Conservation (phyloP, 805 yeast species). For the Middelhovenomyces tepae region DNA sequence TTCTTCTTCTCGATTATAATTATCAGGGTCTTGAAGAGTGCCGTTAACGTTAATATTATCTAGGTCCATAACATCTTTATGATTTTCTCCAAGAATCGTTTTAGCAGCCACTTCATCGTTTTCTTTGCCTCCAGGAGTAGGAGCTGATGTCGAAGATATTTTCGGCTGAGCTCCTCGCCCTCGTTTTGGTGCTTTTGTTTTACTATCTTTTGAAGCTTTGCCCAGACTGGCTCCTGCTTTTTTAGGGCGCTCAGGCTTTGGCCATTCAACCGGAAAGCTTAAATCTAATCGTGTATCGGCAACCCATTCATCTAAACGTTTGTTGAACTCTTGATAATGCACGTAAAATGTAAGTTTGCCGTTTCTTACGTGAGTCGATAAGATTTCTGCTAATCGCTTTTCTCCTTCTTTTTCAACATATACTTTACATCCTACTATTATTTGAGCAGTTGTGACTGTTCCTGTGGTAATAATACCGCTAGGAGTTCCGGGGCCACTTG, state of each 20-base stretch:
- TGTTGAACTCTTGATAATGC: conserved; percentile 90
- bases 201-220: conserved; percentile 32
- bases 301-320: conserved; percentile 96
- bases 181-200: conserved; percentile 14
- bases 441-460: too few species aligned
- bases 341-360: conserved; percentile 79
- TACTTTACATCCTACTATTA: conserved; percentile 87
- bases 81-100: conserved; percentile 15
- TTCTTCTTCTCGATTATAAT: conserved; percentile 80
- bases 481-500: too few species aligned
- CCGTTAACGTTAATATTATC: conserved; percentile 85
- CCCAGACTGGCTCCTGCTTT: conserved; percentile 27
- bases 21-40: conserved; percentile 49
- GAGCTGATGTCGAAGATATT: conserved; percentile 15
- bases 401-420: conserved; percentile 76
- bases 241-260: conserved; percentile 47
- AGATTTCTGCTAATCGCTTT: conserved; percentile 72
- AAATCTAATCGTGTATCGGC: conserved; percentile 61
- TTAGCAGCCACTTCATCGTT: conserved; percentile 26
- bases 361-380: conserved; percentile 66
- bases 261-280: conserved; percentile 59
- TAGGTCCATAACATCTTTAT: conserved; percentile 69
- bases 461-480: too few species aligned
- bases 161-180: conserved; percentile 7
- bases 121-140: conserved; percentile 21